Evolutionary conservation across 2,329 filamentous ascomycete species (phyloP), one percentile per base, ranked within the genome.

Genomic region (Sporothrix euskadiensis): DNA sequence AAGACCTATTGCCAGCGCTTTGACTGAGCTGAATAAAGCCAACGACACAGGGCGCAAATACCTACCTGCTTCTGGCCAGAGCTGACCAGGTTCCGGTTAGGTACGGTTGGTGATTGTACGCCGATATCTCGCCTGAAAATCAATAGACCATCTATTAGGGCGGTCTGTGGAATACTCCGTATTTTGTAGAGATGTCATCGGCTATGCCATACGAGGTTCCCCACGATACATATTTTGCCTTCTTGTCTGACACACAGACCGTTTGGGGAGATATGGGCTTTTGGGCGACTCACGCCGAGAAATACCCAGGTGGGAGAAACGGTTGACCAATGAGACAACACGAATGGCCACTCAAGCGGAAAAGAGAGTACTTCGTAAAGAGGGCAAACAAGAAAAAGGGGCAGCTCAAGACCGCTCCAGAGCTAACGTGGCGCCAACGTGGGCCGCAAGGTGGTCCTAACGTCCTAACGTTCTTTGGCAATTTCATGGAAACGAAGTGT

Each of bases 401-500:
- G 61, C 35, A 47, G 39, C 39, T 26, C 35, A 44, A 70, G 35
- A 70, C 52, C 39, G 32, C 52, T 57, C 68, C 52, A 44, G 49
- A 30, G 14, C 49, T 41, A 70, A 61, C 14, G 57, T 39, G 57
- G 57, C 57, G 57, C 41, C 22, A 68, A 68, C 22, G 22, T 52
- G 44, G 63, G 47, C 44, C 47, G 16, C 19, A 16, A 14, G 16
- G 66, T n/a, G 66, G 49, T 41, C 32, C 66, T 69, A 69, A 69
- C 66, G 66, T n/a, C 41, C 47, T 69, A 26, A 69, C 66, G 66
- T n/a, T 56, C 47, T 69, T 57, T 35, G 49, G 49, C 66, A 69
- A 56, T 30, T 56, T 32, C 30, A 52, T 52, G 59, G 59, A 65
- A 65, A 44, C 10, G 56, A 35, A 39, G 32, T 44, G 35, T 14